phyloP scores from a whole-genome alignment of 2,329 filamentous ascomycete genomes.

The Hypoxylon rubiginosum region DNA sequence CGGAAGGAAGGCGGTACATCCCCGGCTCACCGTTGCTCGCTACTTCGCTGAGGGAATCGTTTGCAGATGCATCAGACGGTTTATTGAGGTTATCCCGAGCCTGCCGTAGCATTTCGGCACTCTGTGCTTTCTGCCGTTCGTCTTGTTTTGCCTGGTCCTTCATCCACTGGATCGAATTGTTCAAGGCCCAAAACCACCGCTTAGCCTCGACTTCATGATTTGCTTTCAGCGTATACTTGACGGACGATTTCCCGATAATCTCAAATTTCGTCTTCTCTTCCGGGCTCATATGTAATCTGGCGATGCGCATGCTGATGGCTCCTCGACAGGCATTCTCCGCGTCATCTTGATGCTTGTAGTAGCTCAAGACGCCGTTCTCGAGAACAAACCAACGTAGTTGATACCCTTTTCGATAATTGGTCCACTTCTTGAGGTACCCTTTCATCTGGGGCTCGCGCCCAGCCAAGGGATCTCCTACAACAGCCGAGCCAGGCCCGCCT shows the following conservation, averaged over 20 bases:
- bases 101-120: conserved; percentile 80
- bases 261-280: conserved; percentile 98
- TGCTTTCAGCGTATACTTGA: conserved; percentile 97
- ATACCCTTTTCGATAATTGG: conserved; percentile 97
- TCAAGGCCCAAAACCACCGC: conserved; percentile 98
- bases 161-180: conserved; percentile 98
- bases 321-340: conserved; percentile 95
- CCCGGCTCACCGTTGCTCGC: conserved; percentile 64
- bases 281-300: conserved; percentile 92
- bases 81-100: conserved; percentile 82
- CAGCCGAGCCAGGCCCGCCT: conserved; percentile 62
- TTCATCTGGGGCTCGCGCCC: conserved; percentile 97
- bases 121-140: conserved; percentile 79
- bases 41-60: conserved; percentile 65
- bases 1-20: conserved; percentile 59
- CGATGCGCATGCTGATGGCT: conserved; percentile 99
- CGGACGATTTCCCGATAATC: conserved; percentile 96
- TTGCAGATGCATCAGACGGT: conserved; percentile 61
- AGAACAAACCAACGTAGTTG: conserved; percentile 98
- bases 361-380: conserved; percentile 96
- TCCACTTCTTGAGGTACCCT: conserved; percentile 99
- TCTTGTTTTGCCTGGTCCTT: conserved; percentile 98
- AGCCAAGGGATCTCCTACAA: conserved; percentile 72
- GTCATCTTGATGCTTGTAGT: conserved; percentile 99
- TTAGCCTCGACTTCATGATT: conserved; percentile 99